Conservation (phyloP, 2,329 filamentous ascomycete species). For the Fonsecaea erecta region DNA sequence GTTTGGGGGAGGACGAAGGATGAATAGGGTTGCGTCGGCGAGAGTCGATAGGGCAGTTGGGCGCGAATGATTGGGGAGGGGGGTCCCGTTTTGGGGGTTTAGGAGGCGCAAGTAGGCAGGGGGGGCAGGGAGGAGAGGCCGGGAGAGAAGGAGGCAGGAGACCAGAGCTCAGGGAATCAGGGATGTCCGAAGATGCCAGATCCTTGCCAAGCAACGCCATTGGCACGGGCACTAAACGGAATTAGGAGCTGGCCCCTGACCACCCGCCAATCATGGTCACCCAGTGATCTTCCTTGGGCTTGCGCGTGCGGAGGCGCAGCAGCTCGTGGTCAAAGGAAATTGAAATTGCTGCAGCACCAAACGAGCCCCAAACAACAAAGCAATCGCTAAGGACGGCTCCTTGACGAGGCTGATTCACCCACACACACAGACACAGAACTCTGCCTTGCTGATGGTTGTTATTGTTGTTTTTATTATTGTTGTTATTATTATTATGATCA, state of each 20-base stretch:
- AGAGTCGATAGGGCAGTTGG: not conserved
- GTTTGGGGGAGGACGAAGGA: conserved; percentile 4
- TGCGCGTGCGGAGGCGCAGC: conserved; percentile 3
- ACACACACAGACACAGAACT: not conserved
- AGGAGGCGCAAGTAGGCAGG: not conserved
- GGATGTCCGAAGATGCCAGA: not conserved
- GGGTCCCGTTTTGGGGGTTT: not conserved
- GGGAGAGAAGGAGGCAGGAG: not conserved
- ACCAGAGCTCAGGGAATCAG: not conserved
- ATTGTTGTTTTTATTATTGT: not conserved
- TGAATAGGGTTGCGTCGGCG: not conserved
- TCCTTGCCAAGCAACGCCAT: not conserved
- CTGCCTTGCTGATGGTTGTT: not conserved
- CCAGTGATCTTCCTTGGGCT: not conserved
- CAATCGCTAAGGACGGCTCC: not conserved
- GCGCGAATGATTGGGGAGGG: not conserved
- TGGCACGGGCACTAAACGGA: not conserved
- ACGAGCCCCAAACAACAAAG: too few species aligned
- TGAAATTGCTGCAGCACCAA: conserved; percentile 2
- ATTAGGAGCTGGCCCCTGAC: not conserved
- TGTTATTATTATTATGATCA: not conserved
- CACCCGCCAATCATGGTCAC: not conserved
- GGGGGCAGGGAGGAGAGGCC: not conserved
- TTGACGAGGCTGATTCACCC: conserved; percentile 2
- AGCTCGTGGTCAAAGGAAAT: conserved; percentile 3